Percentiles rank a stretch among this genome's conserved stretches.
phyloP scores from a whole-genome alignment of 148 eudicot genomes.

The Silene uniflora region DNA sequence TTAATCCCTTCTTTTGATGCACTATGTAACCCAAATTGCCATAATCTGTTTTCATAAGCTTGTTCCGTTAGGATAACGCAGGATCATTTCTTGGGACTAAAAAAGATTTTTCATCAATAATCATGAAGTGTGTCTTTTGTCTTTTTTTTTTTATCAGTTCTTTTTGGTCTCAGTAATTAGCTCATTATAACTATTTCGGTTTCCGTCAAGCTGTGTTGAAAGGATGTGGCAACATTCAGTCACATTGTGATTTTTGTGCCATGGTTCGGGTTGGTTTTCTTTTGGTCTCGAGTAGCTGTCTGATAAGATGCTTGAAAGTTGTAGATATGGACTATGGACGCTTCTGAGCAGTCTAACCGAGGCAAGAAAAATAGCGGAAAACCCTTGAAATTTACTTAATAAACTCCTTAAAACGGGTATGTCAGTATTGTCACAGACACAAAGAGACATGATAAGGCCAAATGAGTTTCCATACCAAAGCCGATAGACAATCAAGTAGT shows the following conservation, averaged over 20 bases:
- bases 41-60: conserved; percentile 29
- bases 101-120: conserved; percentile 14
- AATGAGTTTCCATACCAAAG: not conserved
- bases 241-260: not conserved
- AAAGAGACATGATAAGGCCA: not conserved
- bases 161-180: not conserved
- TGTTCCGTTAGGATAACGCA: conserved; percentile 37
- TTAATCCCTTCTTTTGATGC: conserved; percentile 22
- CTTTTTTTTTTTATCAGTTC: not conserved
- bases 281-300: not conserved
- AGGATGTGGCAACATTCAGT: not conserved
- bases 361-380: not conserved
- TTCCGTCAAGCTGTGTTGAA: not conserved
- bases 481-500: not conserved
- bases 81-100: conserved; percentile 30
- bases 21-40: conserved; percentile 6
- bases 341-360: not conserved
- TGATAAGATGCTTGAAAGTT: not conserved
- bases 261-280: not conserved
- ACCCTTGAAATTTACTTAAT: not conserved
- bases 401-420: not conserved
- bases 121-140: not conserved
- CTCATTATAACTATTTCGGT: not conserved
- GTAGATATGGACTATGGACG: not conserved
- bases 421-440: no score